A percentile compares a stretch with the other conserved stretches of the same genome.
phyloP scores from a whole-genome alignment of 441 rosid species.

The Euphorbia schlechtendalii region DNA sequence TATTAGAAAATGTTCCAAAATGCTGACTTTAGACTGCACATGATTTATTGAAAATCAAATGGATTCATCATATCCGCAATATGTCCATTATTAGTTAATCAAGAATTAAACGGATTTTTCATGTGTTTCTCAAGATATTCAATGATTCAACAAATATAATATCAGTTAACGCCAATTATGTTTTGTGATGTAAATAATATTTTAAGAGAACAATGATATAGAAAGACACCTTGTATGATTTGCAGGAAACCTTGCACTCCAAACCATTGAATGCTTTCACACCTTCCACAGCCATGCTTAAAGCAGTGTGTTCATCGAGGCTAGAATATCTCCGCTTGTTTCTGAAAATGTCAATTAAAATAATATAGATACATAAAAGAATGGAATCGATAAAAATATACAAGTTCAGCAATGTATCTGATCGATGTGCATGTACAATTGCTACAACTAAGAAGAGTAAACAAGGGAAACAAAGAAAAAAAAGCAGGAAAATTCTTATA shows the following conservation, averaged over 20 bases:
- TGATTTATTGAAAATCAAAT: no score
- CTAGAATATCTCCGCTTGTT: slow-evolving; percentile 57
- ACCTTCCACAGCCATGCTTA: slow-evolving; percentile 64
- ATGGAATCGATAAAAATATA: slow-evolving; percentile 3
- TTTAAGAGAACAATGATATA: neutral
- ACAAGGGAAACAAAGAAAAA: slow-evolving; percentile 6
- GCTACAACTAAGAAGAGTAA: neutral
- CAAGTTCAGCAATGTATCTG: neutral
- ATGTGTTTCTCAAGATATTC: neutral
- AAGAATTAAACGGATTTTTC: neutral
- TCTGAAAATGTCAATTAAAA: slow-evolving; percentile 34
- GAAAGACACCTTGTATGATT: slow-evolving; percentile 63
- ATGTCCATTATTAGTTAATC: neutral
- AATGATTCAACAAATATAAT: no score
- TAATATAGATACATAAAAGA: slow-evolving; percentile 1
- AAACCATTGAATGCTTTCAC: slow-evolving; percentile 74
- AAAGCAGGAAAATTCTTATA: neutral
- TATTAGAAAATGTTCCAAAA: no score
- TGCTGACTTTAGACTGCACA: no score
- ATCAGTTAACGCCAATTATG: neutral
- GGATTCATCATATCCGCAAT: neutral
- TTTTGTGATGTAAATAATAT: neutral
- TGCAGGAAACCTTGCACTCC: slow-evolving; percentile 88
- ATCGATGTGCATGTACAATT: neutral
- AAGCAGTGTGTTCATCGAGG: slow-evolving; percentile 62